Base-by-base conservation (phyloP, 192 early-diverging fungal genomes). In the Entomortierella chlamydospora region DNA sequence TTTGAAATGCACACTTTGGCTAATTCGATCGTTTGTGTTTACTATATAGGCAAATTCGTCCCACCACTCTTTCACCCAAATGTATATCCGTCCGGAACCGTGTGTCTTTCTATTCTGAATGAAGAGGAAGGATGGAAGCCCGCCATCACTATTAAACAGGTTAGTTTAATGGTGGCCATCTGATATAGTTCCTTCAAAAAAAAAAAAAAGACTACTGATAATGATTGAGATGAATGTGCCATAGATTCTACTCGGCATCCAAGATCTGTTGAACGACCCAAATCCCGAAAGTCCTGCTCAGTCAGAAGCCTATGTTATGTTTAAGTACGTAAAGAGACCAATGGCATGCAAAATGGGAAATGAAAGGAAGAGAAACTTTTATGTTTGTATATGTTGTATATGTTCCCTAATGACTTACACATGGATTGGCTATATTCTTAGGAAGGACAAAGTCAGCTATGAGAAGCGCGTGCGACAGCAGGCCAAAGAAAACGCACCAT, bases 91-190 rank as follows among this genome's bases (percentile, higher is more conserved):
- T 96, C 95, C 4, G 98, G 98, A 62, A 98, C 96, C 3, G 96
- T 99, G 23, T 99, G 98, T 64, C 84, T 99, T 50, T 97, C 96
- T 1, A 99, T 99, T 70, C 81, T 99, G 57, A 96, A 98, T 67
- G 96, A 95, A 52, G 96, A 98, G 20, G 91, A 99, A 65, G 97
- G 85, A 37, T 97, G 95, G 95, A 96, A 96, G 78, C 95, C 95
- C 28, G 92, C 94, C 22, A 97, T 99, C 63, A 98, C 95, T 7
- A 85, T 99, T 58, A 99, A 99, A 64, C 97, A 99, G 83, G 88
- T 90, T 63, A 45, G 63, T 59, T 23, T 18, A n/a, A n/a, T n/a
- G n/a, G n/a, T n/a, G n/a, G n/a, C n/a, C n/a, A n/a, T n/a, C n/a
- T n/a, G n/a, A n/a, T n/a, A n/a, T n/a, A n/a, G n/a, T n/a, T n/a